Evolutionary conservation across 129 eudicot genomes (phyloP), one percentile per base, ranked within the genome.

Genomic region (Chrysanthemum seticuspe): DNA sequence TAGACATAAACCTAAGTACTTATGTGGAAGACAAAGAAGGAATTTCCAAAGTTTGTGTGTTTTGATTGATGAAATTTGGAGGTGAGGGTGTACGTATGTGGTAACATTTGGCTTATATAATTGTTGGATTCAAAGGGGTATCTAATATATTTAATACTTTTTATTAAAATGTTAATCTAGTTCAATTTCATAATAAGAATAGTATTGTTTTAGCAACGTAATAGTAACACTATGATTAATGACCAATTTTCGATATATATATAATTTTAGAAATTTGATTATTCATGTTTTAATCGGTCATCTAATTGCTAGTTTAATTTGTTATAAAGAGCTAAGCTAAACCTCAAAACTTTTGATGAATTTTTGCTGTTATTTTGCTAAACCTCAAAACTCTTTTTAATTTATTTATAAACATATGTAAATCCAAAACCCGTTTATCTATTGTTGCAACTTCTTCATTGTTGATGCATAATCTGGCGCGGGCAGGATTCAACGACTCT

Each of bases 1-100:
- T 88, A 75, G 95, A 85, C 95, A 88, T 69, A 69, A 69, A 31
- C 74, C 52, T 69, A 12, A 62, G 11, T 3, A 21, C 25, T 67
- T 69, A 18, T 53, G 63, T 14, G 49, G 31, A 53, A 53, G 62
- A 69, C 50, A 53, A 69, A 69, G 62, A 65, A 15, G 73, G 15
- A 70, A 53, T 40, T 40, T 40, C 10, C 47, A 23, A 67, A 49
- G 3, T 67, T 47, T 70, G 3, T 53, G 65, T 54, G 65, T 53
- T 70, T 55, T 56, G 53, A 11, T 55, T 58, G 44, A 71, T 40
- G 75, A 57, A 44, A 16, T 4, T 4, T 57, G 21, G 36, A 55
- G 65, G 40, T 52, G 25, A 15, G 25, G 44, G 65, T 70, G 71
- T 52, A 31, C 60, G 14, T 6, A 31, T 57, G 45, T 44, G 75